These are phyloP conservation scores for Talaromyces liani DNA, from an alignment of 495 filamentous ascomycete species.

Conservation along the genomic window DNA sequence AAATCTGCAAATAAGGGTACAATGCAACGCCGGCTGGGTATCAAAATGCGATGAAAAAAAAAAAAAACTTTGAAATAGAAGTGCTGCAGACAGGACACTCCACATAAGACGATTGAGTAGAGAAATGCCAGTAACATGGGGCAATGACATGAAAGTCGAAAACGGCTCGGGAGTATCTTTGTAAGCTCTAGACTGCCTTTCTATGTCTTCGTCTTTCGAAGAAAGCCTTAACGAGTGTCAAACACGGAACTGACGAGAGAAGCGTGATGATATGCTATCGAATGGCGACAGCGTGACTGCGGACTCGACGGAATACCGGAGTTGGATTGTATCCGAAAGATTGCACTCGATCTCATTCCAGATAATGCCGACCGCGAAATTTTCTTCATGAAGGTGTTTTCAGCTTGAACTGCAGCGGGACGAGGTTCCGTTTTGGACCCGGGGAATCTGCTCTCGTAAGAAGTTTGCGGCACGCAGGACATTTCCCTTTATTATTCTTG, in stretches of 20 bases:
- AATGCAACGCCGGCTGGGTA: background rate
- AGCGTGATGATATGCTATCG: background rate
- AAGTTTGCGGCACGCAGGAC: constrained; percentile 41
- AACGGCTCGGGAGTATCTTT: background rate
- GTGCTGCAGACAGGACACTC: background rate
- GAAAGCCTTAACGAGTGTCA: too few relatives aligned
- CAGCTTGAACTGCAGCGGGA: constrained; percentile 56
- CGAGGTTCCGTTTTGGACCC: constrained; percentile 30
- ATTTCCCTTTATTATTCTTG: constrained; percentile 26
- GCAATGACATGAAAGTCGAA: background rate
- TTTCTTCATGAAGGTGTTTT: constrained; percentile 14
- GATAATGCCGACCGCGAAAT: background rate
- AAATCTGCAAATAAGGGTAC: background rate
- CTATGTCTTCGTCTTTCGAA: background rate
- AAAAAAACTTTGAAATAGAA: background rate
- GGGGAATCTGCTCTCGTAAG: constrained; percentile 22
- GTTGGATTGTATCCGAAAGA: background rate
- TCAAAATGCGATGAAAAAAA: background rate
- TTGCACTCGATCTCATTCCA: background rate
- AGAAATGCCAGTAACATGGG: background rate
- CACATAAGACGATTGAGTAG: background rate
- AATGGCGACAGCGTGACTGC: background rate
- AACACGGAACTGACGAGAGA: background rate
- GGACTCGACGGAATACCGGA: background rate
- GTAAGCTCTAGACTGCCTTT: background rate